These are phyloP conservation scores for Lachancea dasiensis DNA, from an alignment of 805 yeast genomes.

Conservation along the genomic window DNA sequence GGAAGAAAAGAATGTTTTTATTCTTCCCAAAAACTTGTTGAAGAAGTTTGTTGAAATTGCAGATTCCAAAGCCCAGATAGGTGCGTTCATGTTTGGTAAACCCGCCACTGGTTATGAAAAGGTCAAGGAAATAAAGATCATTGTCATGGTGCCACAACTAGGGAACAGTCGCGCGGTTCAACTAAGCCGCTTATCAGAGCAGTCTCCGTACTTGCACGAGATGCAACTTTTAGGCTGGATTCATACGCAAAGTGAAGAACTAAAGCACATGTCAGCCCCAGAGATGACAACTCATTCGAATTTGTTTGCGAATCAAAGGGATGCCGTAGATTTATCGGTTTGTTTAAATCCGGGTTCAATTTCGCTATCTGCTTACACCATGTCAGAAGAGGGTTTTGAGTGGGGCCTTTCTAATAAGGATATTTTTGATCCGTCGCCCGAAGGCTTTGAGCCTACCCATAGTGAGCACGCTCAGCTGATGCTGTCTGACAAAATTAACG, in stretches of 20 bases:
- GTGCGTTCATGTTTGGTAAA: constrained; percentile 73
- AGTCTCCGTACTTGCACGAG: constrained; percentile 39
- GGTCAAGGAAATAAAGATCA: constrained; percentile 69
- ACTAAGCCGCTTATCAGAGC: constrained; percentile 40
- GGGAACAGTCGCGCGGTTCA: constrained; percentile 66
- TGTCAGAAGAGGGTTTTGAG: constrained; percentile 57
- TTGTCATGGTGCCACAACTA: constrained; percentile 82
- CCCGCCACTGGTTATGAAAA: constrained; percentile 66
- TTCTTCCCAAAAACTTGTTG: constrained; percentile 77
- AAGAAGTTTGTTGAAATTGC: constrained; percentile 72
- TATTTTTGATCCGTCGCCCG: constrained; percentile 47
- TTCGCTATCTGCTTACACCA: constrained; percentile 58
- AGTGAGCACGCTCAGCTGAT: constrained; percentile 61
- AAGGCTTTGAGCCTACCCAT: constrained; percentile 59
- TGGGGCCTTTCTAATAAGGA: constrained; percentile 75
- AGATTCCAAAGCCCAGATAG: constrained; percentile 77
- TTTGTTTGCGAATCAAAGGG: constrained; percentile 32
- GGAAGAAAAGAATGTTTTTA: constrained; percentile 54
- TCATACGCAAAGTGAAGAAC: constrained; percentile 76
- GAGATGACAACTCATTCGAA: constrained; percentile 60
- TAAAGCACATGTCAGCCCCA: constrained; percentile 54
- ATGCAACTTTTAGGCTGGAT: constrained; percentile 87
- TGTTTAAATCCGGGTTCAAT: constrained; percentile 81
- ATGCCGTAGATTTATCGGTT: constrained; percentile 55
- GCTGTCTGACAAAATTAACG: constrained; percentile 67